Percentiles rank a stretch among this genome's conserved stretches.
Evolutionary conservation across 768 basidiomycete genomes (phyloP).

Genomic region (Grammothele lineata): DNA sequence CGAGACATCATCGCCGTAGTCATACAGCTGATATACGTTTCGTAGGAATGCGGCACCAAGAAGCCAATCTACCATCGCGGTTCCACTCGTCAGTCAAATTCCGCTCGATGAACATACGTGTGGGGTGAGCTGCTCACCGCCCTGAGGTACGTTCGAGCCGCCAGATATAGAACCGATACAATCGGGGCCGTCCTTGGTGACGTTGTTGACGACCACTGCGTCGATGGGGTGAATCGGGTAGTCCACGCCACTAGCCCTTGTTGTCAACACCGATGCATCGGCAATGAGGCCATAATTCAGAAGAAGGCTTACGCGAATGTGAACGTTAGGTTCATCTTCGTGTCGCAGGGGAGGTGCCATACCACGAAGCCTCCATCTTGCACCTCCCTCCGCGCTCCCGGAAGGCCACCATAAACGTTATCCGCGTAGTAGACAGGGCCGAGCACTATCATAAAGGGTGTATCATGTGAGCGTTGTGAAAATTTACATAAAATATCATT

Average conservation of each 20-base stretch:
- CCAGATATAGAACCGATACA: no score
- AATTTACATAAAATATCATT: no score
- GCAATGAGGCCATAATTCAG: not conserved
- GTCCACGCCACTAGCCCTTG: no score
- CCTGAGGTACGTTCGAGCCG: no score
- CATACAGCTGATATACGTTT: constrained; percentile 18
- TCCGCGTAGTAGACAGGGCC: constrained; percentile 12
- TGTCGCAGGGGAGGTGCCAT: constrained; percentile 19
- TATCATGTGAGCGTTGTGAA: no score
- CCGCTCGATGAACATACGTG: no score
- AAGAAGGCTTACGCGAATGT: constrained; percentile 10
- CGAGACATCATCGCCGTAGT: constrained; percentile 15
- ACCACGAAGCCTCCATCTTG: not conserved
- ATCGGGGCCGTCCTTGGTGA: no score
- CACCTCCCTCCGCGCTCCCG: constrained; percentile 9
- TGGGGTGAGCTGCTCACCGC: no score
- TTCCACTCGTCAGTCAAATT: not conserved
- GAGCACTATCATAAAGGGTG: not conserved
- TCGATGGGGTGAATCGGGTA: constrained; percentile 18
- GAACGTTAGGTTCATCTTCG: constrained; percentile 14
- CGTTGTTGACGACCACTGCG: not conserved
- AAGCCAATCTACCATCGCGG: constrained; percentile 6
- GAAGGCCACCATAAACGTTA: constrained; percentile 15
- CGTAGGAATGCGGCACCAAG: constrained; percentile 18
- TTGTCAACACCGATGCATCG: no score